These are phyloP conservation scores for Kickxella alabastrina DNA, from an alignment of 192 early-diverging fungal species.

Conservation along the genomic window DNA sequence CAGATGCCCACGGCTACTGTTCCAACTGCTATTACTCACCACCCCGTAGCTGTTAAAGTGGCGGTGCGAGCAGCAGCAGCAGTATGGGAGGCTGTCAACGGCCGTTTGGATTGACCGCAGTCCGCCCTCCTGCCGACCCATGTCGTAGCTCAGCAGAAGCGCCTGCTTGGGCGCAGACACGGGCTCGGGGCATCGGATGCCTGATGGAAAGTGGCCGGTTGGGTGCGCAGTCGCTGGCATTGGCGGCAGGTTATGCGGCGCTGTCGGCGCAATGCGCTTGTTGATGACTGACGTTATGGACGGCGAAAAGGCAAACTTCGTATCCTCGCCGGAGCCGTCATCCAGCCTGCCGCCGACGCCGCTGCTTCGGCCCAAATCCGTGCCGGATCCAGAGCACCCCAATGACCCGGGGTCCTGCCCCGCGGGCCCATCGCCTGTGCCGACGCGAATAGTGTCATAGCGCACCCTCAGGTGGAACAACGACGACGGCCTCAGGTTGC, in stretches of 20 bases:
- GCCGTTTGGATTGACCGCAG: constrained; percentile 9
- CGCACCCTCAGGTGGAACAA: constrained; percentile 42
- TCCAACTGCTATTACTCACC: background rate
- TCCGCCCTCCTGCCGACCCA: constrained; percentile 2
- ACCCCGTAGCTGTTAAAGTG: background rate
- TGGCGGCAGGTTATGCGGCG: background rate
- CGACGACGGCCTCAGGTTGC: constrained; percentile 37
- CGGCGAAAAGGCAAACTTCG: constrained; percentile 35
- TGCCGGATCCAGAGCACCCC: too few species aligned
- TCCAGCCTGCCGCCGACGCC: too few species aligned
- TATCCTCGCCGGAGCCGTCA: too few species aligned
- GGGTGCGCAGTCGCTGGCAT: constrained; percentile 1
- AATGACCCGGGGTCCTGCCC: background rate
- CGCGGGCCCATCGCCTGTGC: background rate
- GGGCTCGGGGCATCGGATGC: too few species aligned
- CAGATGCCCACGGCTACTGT: background rate
- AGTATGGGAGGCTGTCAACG: constrained; percentile 1
- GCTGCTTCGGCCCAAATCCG: too few species aligned
- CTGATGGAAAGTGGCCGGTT: too few species aligned
- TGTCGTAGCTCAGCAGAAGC: constrained; percentile 11
- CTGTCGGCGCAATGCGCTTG: background rate
- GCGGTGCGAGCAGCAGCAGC: constrained; percentile 5
- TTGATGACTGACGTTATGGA: constrained; percentile 30
- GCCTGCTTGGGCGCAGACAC: background rate
- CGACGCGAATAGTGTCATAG: constrained; percentile 6